Conservation (phyloP, 441 rosid species). For the Aleurites moluccanus region DNA sequence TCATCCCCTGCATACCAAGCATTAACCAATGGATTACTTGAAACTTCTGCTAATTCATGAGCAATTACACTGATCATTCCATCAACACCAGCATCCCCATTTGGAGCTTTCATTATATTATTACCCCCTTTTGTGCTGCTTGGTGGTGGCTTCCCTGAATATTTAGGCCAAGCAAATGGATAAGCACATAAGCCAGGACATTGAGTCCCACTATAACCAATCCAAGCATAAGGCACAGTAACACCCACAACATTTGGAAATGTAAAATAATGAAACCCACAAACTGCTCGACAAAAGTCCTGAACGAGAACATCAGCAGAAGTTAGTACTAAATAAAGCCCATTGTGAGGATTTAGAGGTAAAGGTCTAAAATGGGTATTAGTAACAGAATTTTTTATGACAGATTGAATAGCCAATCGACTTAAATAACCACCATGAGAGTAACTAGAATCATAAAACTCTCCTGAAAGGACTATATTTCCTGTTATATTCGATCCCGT, state of each 20-base stretch:
- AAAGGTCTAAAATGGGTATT: constrained; percentile 32
- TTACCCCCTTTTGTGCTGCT: constrained; percentile 29
- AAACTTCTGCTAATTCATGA: constrained; percentile 63
- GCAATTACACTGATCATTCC: constrained; percentile 73
- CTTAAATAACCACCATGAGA: constrained; percentile 53
- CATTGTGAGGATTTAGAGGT: constrained; percentile 54
- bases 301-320: constrained; percentile 57
- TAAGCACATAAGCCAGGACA: constrained; percentile 65
- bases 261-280: constrained; percentile 71
- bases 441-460: constrained; percentile 43
- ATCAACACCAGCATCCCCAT: constrained; percentile 57
- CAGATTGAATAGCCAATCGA: constrained; percentile 51
- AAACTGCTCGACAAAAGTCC: constrained; percentile 64
- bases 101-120: constrained; percentile 48
- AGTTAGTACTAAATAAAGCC: constrained; percentile 52
- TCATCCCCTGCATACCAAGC: constrained; percentile 67
- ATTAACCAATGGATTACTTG: constrained; percentile 58
- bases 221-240: constrained; percentile 62
- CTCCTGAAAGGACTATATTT: constrained; percentile 42
- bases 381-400: constrained; percentile 45
- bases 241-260: constrained; percentile 53
- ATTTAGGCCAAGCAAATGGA: constrained; percentile 57
- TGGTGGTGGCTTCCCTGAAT: constrained; percentile 46
- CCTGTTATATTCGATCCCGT: constrained; percentile 57
- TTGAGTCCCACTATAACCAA: constrained; percentile 55